Conservation (phyloP, 495 filamentous ascomycete genomes). For the Sabuloglossum arenarium region DNA sequence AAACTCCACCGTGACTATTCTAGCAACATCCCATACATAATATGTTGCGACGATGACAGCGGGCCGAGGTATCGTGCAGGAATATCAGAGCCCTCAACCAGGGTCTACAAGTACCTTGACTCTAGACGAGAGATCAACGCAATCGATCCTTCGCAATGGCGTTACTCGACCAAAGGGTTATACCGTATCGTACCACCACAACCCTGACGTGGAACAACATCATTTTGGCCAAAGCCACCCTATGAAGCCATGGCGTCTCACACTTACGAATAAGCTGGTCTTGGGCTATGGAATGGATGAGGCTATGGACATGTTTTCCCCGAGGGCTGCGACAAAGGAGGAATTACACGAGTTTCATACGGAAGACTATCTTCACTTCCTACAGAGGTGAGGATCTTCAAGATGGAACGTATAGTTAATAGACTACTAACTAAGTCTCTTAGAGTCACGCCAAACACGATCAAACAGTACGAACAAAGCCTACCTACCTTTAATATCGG, state of each 20-base stretch:
- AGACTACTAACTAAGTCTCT: neutral
- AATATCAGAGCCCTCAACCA: slow-evolving; percentile 37
- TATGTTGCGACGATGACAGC: neutral
- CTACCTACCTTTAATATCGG: slow-evolving; percentile 56
- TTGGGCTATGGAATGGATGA: slow-evolving; percentile 86
- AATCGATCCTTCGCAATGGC: slow-evolving; percentile 43
- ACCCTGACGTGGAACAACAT: slow-evolving; percentile 84
- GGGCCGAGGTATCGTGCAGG: slow-evolving; percentile 35
- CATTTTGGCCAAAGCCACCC: slow-evolving; percentile 91
- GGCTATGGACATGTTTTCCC: slow-evolving; percentile 81
- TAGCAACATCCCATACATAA: neutral
- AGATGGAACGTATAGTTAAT: neutral
- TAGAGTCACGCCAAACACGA: slow-evolving; percentile 24
- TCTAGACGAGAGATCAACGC: slow-evolving; percentile 41
- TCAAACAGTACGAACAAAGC: slow-evolving; percentile 12
- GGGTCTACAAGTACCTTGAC: slow-evolving; percentile 23
- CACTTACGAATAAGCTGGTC: slow-evolving; percentile 83
- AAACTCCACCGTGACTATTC: neutral
- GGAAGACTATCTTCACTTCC: slow-evolving; percentile 74
- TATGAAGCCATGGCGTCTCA: slow-evolving; percentile 97
- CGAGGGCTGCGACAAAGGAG: slow-evolving; percentile 63
- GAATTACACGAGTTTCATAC: slow-evolving; percentile 78
- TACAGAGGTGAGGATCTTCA: slow-evolving; percentile 27
- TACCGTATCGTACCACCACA: slow-evolving; percentile 93
- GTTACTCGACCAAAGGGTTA: slow-evolving; percentile 63